Percentiles rank a stretch among this genome's conserved stretches.
phyloP scores from a whole-genome alignment of 495 filamentous ascomycete genomes.

The Aspergillus leporis region DNA sequence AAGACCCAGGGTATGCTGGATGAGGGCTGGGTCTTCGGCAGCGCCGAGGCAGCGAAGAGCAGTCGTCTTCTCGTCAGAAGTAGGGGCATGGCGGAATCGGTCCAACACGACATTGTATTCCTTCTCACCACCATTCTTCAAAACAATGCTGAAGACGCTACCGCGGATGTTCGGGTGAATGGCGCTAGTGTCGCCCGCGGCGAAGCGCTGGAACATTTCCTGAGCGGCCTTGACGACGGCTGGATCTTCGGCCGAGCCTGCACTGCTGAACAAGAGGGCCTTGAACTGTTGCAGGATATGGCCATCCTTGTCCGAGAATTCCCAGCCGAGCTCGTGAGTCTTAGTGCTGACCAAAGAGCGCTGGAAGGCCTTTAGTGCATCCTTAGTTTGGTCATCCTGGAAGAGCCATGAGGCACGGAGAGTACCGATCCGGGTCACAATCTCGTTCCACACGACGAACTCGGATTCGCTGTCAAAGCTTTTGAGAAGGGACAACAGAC shows the following conservation, averaged over 20 bases:
- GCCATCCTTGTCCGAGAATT: conserved; percentile 77
- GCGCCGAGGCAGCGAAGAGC: conserved; percentile 84
- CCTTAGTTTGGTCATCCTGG: conserved; percentile 69
- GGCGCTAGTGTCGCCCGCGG: conserved; percentile 55
- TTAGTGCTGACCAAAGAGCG: conserved; percentile 70
- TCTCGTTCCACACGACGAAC: conserved; percentile 94
- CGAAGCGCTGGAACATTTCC: conserved; percentile 65
- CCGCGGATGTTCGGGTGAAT: conserved; percentile 68
- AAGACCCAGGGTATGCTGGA: conserved; percentile 74
- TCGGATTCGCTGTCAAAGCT: conserved; percentile 81
- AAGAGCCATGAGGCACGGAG: conserved; percentile 87
- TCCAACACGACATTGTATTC: conserved; percentile 73
- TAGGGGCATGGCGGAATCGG: conserved; percentile 81
- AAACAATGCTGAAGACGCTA: conserved; percentile 62
- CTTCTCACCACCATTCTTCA: conserved; percentile 61
- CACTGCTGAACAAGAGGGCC: conserved; percentile 61
- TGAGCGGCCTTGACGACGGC: conserved; percentile 58
- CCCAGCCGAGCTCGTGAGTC: conserved; percentile 85
- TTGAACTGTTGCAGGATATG: conserved; percentile 89
- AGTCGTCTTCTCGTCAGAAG: conserved; percentile 93
- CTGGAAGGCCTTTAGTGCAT: conserved; percentile 80
- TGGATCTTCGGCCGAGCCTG: conserved; percentile 61
- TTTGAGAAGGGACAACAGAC: conserved; percentile 79
- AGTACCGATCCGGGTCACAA: conserved; percentile 70
- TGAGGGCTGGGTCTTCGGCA: conserved; percentile 73